Conservation (phyloP, 1,284 basidiomycete genomes). For the Melampsora americana region DNA sequence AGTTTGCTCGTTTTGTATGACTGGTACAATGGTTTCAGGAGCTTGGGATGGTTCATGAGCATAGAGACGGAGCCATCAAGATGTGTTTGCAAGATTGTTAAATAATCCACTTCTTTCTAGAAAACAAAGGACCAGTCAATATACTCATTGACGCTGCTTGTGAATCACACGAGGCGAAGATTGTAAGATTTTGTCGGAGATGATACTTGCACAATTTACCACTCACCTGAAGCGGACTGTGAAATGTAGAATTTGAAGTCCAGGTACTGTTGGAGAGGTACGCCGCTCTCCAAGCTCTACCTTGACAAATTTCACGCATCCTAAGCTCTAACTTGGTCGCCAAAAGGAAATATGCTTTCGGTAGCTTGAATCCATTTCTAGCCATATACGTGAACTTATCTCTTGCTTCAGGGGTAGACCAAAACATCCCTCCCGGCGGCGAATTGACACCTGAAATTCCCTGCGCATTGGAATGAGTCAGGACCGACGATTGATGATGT, state of each 20-base stretch:
- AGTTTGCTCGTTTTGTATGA: background rate
- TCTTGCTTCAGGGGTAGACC: conserved; percentile 7
- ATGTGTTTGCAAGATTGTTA: background rate
- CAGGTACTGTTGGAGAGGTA: background rate
- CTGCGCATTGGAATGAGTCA: background rate
- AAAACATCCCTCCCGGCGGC: background rate
- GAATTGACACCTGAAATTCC: background rate
- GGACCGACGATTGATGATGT: too few species aligned
- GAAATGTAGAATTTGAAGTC: too few species aligned
- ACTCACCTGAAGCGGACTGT: too few species aligned
- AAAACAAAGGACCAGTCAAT: background rate
- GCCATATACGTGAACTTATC: background rate
- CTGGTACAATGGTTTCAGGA: background rate
- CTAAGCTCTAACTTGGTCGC: background rate
- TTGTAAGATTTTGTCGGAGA: too few species aligned
- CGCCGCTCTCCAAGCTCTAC: conserved; percentile 10
- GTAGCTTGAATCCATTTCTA: background rate
- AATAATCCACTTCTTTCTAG: background rate
- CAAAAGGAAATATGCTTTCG: background rate
- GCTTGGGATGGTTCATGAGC: background rate
- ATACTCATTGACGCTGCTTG: background rate
- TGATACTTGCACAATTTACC: too few species aligned
- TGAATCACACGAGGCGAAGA: background rate
- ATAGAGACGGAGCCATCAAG: background rate
- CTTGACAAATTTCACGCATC: background rate